These are phyloP conservation scores for Xylariaceae sp. DNA, from an alignment of 2,329 filamentous ascomycete species.

Conservation along the genomic window DNA sequence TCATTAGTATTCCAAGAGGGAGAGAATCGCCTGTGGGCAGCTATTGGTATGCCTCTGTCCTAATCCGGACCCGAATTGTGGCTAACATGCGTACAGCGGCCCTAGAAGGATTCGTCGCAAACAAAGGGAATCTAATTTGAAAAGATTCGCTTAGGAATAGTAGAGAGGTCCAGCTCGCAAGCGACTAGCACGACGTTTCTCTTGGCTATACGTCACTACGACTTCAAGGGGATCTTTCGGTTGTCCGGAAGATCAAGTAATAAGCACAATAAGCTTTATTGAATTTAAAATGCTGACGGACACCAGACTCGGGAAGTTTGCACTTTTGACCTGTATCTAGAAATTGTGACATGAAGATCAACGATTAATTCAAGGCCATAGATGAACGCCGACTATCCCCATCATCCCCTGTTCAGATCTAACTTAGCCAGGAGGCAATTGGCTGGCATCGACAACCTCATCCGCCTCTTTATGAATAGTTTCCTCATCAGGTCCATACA, in stretches of 20 bases:
- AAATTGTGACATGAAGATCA: conserved; percentile 16
- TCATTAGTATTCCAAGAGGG: conserved; percentile 93
- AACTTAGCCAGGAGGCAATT: conserved; percentile 84
- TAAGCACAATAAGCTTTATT: neutral
- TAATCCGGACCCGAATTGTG: conserved; percentile 1
- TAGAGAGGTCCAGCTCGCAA: neutral
- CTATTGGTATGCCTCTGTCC: conserved; percentile 65
- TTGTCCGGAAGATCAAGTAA: neutral
- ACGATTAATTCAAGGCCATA: conserved; percentile 19
- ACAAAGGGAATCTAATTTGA: conserved; percentile 76
- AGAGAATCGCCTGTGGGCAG: conserved; percentile 93
- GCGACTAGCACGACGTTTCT: neutral
- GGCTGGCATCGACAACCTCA: conserved; percentile 92
- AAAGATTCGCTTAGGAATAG: neutral
- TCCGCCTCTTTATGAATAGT: conserved; percentile 82
- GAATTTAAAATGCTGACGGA: conserved; percentile 12
- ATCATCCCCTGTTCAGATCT: neutral
- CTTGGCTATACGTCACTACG: neutral
- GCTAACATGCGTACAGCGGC: conserved; percentile 59
- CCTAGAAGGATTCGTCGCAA: conserved; percentile 90
- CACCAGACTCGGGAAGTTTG: conserved; percentile 27
- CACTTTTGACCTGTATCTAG: conserved; percentile 32
- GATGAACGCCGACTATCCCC: conserved; percentile 24
- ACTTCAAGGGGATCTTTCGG: neutral
- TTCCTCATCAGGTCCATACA: conserved; percentile 74